phyloP scores from a whole-genome alignment of 306 rosid species.

The Cicer pinnatifidum region DNA sequence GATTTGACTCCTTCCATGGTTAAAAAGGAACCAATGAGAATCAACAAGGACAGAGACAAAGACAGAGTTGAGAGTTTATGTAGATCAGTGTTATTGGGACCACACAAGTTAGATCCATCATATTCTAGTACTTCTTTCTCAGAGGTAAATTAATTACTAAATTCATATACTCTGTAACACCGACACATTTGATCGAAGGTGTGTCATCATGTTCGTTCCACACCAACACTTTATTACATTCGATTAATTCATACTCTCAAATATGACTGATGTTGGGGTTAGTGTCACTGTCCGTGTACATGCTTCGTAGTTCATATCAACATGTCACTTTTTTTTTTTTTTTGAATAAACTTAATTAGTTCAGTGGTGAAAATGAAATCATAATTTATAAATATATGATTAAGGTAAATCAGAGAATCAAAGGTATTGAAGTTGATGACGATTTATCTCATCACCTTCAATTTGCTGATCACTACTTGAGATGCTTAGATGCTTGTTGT shows the following conservation, averaged over 20 bases:
- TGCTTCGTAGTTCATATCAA: not conserved
- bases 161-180: not conserved
- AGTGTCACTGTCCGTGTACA: no score
- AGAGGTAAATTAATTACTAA: slow-evolving; percentile 52
- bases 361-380: not conserved
- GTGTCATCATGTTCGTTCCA: no score
- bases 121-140: slow-evolving; percentile 50
- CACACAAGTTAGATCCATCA: slow-evolving; percentile 65
- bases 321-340: not conserved
- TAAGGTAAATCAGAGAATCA: slow-evolving; percentile 50
- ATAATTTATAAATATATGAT: not conserved
- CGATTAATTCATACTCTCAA: no score
- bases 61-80: slow-evolving; percentile 46
- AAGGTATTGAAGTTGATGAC: slow-evolving; percentile 51
- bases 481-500: slow-evolving; percentile 50
- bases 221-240: no score
- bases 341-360: not conserved
- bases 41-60: slow-evolving; percentile 46
- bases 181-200: no score
- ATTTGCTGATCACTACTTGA: slow-evolving; percentile 48
- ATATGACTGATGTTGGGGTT: no score
- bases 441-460: slow-evolving; percentile 50
- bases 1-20: slow-evolving; percentile 51
- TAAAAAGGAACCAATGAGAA: slow-evolving; percentile 48
- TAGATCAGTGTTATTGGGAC: slow-evolving; percentile 48